Percentiles rank a stretch among this genome's conserved stretches.
Conservation (phyloP, 179 eudicot species). For the Heliamphora pulchella region DNA sequence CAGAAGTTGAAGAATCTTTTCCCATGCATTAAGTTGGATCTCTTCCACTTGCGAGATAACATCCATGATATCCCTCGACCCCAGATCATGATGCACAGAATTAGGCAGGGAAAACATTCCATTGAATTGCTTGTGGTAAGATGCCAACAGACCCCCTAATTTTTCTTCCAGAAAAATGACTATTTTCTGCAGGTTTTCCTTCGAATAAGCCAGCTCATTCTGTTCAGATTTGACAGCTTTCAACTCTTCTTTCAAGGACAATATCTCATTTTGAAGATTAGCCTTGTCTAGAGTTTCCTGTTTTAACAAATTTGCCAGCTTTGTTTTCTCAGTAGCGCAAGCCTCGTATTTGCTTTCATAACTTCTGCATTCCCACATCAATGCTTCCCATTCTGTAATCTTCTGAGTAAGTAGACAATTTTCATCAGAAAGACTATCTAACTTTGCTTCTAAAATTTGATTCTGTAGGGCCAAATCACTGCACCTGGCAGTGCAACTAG, state of each 20-base stretch:
- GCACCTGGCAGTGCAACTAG: slow-evolving; percentile 29
- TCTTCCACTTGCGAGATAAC: slow-evolving; percentile 40
- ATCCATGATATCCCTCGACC: slow-evolving; percentile 26
- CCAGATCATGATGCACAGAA: slow-evolving; percentile 19
- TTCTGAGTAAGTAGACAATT: slow-evolving; percentile 42
- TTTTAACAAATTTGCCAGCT: slow-evolving; percentile 39
- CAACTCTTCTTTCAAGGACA: slow-evolving; percentile 44
- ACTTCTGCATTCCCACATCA: slow-evolving; percentile 34
- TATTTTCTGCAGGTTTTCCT: slow-evolving; percentile 40
- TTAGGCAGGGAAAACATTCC: slow-evolving; percentile 11
- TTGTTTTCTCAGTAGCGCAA: slow-evolving; percentile 48
- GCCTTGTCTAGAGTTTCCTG: slow-evolving; percentile 34
- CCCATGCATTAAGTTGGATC: slow-evolving; percentile 41
- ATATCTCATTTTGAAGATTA: slow-evolving; percentile 37
- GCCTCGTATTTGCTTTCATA: slow-evolving; percentile 48
- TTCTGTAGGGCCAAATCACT: slow-evolving; percentile 49
- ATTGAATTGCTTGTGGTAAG: slow-evolving; percentile 26
- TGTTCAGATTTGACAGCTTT: slow-evolving; percentile 30
- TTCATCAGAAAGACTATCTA: slow-evolving; percentile 43
- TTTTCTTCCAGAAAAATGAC: slow-evolving; percentile 41
- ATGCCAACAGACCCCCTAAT: slow-evolving; percentile 38
- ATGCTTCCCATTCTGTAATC: slow-evolving; percentile 44
- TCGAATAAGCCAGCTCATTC: slow-evolving; percentile 30
- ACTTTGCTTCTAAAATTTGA: slow-evolving; percentile 45
- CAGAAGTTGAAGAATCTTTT: slow-evolving; percentile 9